A percentile compares a stretch with the other conserved stretches of the same genome.
Conservation (phyloP, 1,284 basidiomycete species). For the Veloboletus limbatus region DNA sequence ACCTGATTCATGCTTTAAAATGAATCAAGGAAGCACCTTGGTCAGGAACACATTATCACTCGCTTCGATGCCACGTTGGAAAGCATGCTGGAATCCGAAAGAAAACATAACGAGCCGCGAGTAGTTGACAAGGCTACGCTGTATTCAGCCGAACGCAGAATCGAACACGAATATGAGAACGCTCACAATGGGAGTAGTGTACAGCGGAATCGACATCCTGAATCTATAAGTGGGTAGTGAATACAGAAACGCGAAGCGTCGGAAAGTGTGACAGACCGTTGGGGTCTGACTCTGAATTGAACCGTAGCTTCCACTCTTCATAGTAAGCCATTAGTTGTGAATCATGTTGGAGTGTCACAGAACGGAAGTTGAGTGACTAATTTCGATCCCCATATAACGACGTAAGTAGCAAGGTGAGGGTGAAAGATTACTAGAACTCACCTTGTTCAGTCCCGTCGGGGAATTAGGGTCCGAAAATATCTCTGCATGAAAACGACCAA, state of each 20-base stretch:
- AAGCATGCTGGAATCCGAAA: conserved; percentile 81
- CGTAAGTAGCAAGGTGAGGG: background rate
- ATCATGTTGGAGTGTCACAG: conserved; percentile 61
- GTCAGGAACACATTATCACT: conserved; percentile 66
- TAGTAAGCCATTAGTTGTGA: conserved; percentile 53
- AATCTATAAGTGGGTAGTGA: conserved; percentile 41
- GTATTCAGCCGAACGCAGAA: conserved; percentile 16
- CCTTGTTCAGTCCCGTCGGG: conserved; percentile 71
- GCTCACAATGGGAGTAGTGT: conserved; percentile 72
- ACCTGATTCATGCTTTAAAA: background rate
- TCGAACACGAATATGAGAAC: background rate
- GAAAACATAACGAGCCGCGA: conserved; percentile 84
- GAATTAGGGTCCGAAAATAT: conserved; percentile 72
- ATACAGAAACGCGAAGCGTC: background rate
- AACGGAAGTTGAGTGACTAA: conserved; percentile 64
- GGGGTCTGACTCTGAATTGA: conserved; percentile 53
- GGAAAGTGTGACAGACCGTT: conserved; percentile 37
- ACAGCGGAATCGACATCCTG: conserved; percentile 60
- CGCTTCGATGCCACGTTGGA: conserved; percentile 61
- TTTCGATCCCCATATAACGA: background rate
- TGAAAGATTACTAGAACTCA: conserved; percentile 19
- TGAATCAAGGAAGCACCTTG: conserved; percentile 44
- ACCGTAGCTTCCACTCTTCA: conserved; percentile 61
- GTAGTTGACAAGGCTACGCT: conserved; percentile 63
- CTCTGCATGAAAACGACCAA: conserved; percentile 71